phyloP scores from a whole-genome alignment of 2,329 filamentous ascomycete species.

The Thelonectria olida region DNA sequence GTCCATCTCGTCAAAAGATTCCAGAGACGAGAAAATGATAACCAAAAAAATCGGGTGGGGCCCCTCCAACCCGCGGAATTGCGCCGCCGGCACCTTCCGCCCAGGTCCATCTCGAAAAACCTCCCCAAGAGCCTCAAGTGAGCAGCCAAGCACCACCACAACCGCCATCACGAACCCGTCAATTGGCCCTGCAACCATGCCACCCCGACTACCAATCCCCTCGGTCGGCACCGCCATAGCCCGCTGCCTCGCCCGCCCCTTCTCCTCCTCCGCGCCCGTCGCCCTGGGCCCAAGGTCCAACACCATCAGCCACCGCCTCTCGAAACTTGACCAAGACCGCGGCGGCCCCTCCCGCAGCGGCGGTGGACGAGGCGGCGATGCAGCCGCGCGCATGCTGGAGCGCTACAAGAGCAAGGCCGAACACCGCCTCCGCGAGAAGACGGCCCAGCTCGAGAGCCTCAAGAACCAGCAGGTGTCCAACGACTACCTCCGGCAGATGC shows the following conservation, averaged over 20 bases:
- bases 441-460: slow-evolving; percentile 49
- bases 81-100: slow-evolving; percentile 34
- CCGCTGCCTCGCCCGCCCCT: slow-evolving; percentile 36
- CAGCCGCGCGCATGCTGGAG: slow-evolving; percentile 41
- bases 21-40: slow-evolving; percentile 34
- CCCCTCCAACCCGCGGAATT: slow-evolving; percentile 32
- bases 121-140: slow-evolving; percentile 32
- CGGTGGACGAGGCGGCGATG: slow-evolving; percentile 35
- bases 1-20: slow-evolving; percentile 13
- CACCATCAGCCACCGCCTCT: slow-evolving; percentile 30
- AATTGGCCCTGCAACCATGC: slow-evolving; percentile 47
- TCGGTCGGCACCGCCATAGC: slow-evolving; percentile 32
- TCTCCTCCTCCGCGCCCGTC: slow-evolving; percentile 42
- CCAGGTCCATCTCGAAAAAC: slow-evolving; percentile 33
- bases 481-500: slow-evolving; percentile 70
- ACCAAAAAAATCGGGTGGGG: slow-evolving; percentile 37
- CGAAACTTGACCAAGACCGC: slow-evolving; percentile 36
- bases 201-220: slow-evolving; percentile 47
- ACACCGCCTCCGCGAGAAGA: slow-evolving; percentile 38
- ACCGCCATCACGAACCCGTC: slow-evolving; percentile 4
- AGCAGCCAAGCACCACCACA: slow-evolving; percentile 29
- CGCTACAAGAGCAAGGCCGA: slow-evolving; percentile 36
- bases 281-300: slow-evolving; percentile 20
- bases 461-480: slow-evolving; percentile 52
- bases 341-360: slow-evolving; percentile 19